Percentiles rank a stretch among this genome's conserved stretches.
phyloP scores from a whole-genome alignment of 2,329 filamentous ascomycete species.

The Penicillium vulpinum region DNA sequence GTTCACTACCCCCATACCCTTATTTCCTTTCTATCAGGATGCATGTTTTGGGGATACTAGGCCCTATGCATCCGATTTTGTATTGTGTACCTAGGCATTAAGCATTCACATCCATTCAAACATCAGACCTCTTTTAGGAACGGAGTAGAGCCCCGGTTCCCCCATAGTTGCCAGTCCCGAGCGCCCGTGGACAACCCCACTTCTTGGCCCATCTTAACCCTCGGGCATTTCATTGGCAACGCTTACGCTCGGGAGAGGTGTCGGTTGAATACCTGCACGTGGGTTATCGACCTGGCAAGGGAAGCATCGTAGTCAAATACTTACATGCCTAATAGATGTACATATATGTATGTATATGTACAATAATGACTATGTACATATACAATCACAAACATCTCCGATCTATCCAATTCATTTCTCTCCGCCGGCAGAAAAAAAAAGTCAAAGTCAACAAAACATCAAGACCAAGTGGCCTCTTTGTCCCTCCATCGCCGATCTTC shows the following conservation, averaged over 20 bases:
- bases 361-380: too few relatives aligned
- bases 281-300: not conserved
- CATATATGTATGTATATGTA: not conserved
- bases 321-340: too few relatives aligned
- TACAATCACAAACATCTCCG: not conserved
- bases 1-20: not conserved
- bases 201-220: constrained; percentile 12
- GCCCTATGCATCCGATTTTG: constrained; percentile 9
- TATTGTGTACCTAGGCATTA: constrained; percentile 25
- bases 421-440: constrained; percentile 13
- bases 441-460: constrained; percentile 1
- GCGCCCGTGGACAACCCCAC: constrained; percentile 23
- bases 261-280: constrained; percentile 9
- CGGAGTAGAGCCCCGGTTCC: not conserved
- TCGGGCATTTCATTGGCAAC: constrained; percentile 17
- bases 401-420: constrained; percentile 1
- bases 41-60: not conserved
- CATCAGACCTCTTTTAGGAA: not conserved
- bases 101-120: constrained; percentile 9
- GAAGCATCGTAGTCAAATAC: not conserved
- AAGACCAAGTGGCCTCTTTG: constrained; percentile 10
- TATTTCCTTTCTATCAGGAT: not conserved
- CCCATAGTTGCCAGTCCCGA: not conserved
- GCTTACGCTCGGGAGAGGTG: not conserved
- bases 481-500: constrained; percentile 7